Evolutionary conservation across 352 stramenopile species (phyloP), one percentile per base, ranked within the genome.

Genomic region (Stephanocyclus meneghinianus): DNA sequence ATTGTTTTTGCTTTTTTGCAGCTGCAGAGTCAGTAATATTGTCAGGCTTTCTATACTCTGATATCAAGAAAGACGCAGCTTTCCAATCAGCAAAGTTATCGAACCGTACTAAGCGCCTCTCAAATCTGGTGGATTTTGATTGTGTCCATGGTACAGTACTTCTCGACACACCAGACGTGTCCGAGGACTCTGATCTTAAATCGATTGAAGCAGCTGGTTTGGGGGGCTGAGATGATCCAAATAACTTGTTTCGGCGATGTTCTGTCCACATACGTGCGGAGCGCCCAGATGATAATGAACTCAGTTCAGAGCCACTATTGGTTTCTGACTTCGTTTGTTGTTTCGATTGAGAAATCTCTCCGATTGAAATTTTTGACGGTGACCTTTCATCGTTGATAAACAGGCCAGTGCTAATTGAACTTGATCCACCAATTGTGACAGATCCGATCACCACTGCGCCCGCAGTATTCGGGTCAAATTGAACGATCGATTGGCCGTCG

Each of bases 381-480:
- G 64, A 74, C 53, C 44, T 51, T 15, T 47, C 32, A 56, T 80
- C 16, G 29, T 35, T 64, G 47, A 47, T 44, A 57, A 76, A 81
- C 9, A 32, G 63, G 21, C 71, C 71, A 57, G 76, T 80, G 15
- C 76, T 73, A 30, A 60, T 74, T 13, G 76, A 84, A 60, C 63
- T 76, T 37, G 64, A 74, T 32, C 37, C 69, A 35, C 76, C 69
- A 18, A 84, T 84, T 32, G 76, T 80, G 10, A 84, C 76, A n/a
- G 57, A 71, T 29, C 76, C 76, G 57, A 84, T 84, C 9, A 84
- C 71, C 26, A 84, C 71, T 53, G 66, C 66, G 35, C 51, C 26
- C 1, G 76, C 76, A 30, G 64, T 80, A 13, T 74, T 76, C 4
- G 76, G 76, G 40, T 84, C 70, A 60, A 84, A 84, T 32, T 84